Conservation (phyloP, 495 filamentous ascomycete genomes). For the Wilcoxina mikolae region DNA sequence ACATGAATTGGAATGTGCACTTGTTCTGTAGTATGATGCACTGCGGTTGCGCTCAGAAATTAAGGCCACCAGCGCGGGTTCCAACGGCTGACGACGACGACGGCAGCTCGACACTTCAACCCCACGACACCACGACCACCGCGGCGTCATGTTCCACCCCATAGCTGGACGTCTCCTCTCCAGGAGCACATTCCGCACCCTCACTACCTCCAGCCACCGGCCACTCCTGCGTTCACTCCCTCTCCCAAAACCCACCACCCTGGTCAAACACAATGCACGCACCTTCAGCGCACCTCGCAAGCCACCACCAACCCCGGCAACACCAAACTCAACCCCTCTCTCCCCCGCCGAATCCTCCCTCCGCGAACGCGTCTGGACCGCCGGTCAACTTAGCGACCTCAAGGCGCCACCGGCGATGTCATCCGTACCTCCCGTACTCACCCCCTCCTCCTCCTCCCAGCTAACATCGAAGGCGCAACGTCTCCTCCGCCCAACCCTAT, state of each 20-base stretch:
- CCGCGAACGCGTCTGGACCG: neutral
- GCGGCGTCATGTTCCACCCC: too few species aligned
- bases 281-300: neutral
- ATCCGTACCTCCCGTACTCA: neutral
- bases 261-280: neutral
- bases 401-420: neutral
- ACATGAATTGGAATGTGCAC: too few species aligned
- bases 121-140: too few species aligned
- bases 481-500: slow-evolving; percentile 23
- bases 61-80: too few species aligned
- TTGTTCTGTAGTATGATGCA: too few species aligned
- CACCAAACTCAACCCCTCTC: neutral
- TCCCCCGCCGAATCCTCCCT: neutral
- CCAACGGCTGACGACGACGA: too few species aligned
- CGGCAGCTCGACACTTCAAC: too few species aligned
- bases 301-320: neutral
- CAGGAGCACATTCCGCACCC: neutral
- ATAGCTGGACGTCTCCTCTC: too few species aligned
- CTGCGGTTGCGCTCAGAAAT: too few species aligned
- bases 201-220: neutral
- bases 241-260: neutral
- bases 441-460: neutral
- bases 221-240: neutral
- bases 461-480: slow-evolving; percentile 15
- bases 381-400: neutral